Evolutionary conservation across 148 eudicot species (phyloP), one percentile per base, ranked within the genome.

Genomic region (Agrostemma githago): DNA sequence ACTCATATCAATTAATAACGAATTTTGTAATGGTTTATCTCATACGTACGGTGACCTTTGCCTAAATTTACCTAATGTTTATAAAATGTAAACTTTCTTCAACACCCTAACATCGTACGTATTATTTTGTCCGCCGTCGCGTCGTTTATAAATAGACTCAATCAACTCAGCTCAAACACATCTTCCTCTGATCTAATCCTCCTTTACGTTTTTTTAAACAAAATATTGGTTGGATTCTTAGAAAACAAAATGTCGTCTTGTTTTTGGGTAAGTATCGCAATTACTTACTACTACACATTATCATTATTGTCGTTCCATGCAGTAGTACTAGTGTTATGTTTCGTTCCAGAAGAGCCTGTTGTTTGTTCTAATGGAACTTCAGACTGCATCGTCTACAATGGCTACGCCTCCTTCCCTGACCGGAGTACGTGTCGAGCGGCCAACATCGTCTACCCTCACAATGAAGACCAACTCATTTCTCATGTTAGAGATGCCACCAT

Each of bases 321-420:
- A 3, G 19, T 71, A 44, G 69, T 48, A 3, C 37, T 71, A 44
- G 69, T 48, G 8, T 38, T 5, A 6, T 62, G 78, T 58, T 9
- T 17, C 4, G 68, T 66, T 12, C 84, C 84, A 8, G 81, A 81
- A 34, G 78, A 81, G 10, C 80, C 80, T 20, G 70, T 81, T 46
- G 77, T 69, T 42, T 81, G 84, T 60, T 41, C 62, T 53, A 74
- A 76, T 61, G 70, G 74, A 2, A 64, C 57, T 71, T 63, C 72
- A 21, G 62, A 81, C 42, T 81, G 84, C 60, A 70, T 46, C 56
- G 59, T 81, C 62, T 62, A 81, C n/a, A 81, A 81, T 41, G 78
- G 72, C 8, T 46, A 68, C 0, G 81, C 78, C 21, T 11, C 74
- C 0, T 81, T 77, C 78, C 75, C 78, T 43, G 84, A 81, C 70